Percentiles rank a stretch among this genome's conserved stretches.
phyloP scores from a whole-genome alignment of 495 filamentous ascomycete genomes.

The Penicillium pulvis region DNA sequence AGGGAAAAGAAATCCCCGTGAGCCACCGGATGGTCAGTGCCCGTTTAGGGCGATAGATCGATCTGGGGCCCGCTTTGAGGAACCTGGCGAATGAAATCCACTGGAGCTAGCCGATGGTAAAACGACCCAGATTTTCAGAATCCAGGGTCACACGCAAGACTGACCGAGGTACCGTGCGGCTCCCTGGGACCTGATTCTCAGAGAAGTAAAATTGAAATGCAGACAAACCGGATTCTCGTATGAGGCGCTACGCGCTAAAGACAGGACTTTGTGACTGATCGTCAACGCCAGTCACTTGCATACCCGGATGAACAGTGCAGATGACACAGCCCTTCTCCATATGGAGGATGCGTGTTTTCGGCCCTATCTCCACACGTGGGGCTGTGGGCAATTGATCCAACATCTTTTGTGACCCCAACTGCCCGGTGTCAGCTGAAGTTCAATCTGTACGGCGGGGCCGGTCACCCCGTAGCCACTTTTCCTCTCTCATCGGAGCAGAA shows the following conservation, averaged over 20 bases:
- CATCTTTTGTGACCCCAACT: conserved; percentile 1
- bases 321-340: conserved; percentile 3
- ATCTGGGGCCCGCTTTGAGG: neutral
- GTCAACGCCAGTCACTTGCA: conserved; percentile 17
- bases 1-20: neutral
- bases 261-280: conserved; percentile 22
- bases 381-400: conserved; percentile 4
- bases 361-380: conserved; percentile 7
- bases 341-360: neutral
- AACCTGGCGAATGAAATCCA: neutral
- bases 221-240: neutral
- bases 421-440: conserved; percentile 20
- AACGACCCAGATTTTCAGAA: neutral
- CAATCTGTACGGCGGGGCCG: conserved; percentile 16
- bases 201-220: too few relatives aligned
- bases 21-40: conserved; percentile 5
- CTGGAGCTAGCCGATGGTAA: neutral
- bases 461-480: neutral
- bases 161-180: neutral
- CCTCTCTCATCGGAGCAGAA: neutral
- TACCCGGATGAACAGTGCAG: conserved; percentile 19
- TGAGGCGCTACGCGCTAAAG: conserved; percentile 1
- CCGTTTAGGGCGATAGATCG: conserved; percentile 14
- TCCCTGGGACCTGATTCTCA: neutral
- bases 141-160: neutral